Evolutionary conservation across 2,329 filamentous ascomycete species (phyloP).

Genomic region (Hymenoscyphus infarciens): DNA sequence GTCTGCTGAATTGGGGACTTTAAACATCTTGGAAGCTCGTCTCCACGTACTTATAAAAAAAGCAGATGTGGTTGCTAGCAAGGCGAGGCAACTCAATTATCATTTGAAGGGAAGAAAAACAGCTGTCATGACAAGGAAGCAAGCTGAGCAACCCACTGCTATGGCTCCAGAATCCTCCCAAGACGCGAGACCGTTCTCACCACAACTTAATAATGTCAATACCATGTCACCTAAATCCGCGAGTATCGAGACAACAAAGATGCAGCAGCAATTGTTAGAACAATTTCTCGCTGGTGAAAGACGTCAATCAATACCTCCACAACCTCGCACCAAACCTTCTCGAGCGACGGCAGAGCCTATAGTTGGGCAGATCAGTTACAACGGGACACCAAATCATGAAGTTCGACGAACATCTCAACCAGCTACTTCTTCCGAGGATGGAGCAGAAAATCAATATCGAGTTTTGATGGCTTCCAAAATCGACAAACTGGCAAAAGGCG

Average conservation of each 20-base stretch:
- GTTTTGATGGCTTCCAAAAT: conserved; percentile 69
- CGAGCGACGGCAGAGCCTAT: conserved; percentile 13
- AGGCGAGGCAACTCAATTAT: conserved; percentile 77
- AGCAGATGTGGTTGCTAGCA: conserved; percentile 70
- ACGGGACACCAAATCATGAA: conserved; percentile 24
- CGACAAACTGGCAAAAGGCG: conserved; percentile 70
- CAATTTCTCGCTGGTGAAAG: conserved; percentile 43
- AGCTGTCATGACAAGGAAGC: conserved; percentile 65
- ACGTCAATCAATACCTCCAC: conserved; percentile 19
- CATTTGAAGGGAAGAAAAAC: conserved; percentile 70
- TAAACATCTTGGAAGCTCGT: conserved; percentile 80
- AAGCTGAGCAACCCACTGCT: conserved; percentile 34
- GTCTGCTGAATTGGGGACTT: conserved; percentile 75
- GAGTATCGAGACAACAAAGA: conserved; percentile 27
- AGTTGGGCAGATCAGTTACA: conserved; percentile 19
- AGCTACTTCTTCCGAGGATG: conserved; percentile 26
- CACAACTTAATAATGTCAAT: conserved; percentile 39
- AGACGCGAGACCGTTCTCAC: conserved; percentile 21
- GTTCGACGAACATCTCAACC: conserved; percentile 28
- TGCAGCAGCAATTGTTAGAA: conserved; percentile 53
- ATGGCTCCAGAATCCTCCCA: conserved; percentile 6
- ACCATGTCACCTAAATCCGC: conserved; percentile 37
- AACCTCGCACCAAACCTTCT: conserved; percentile 20
- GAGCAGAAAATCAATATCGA: conserved; percentile 43
- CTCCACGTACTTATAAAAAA: conserved; percentile 73